Evolutionary conservation across 805 yeast genomes (phyloP).

Genomic region (Saturnispora sanitii): DNA sequence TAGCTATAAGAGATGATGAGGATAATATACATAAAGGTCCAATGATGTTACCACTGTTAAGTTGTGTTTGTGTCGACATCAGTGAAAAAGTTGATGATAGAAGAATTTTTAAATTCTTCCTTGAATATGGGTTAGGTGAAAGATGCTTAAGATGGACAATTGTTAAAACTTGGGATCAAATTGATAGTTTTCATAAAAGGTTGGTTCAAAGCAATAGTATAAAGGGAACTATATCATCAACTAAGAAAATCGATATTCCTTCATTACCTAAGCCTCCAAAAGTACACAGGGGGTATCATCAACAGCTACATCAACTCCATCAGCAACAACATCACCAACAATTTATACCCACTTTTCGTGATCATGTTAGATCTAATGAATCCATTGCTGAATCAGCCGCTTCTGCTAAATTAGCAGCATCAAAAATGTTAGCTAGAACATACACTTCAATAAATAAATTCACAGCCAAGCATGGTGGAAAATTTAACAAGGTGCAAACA

Average conservation of each 20-base stretch:
- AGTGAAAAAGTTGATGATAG: slow-evolving; percentile 30
- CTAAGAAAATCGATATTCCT: background rate
- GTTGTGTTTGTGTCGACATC: slow-evolving; percentile 49
- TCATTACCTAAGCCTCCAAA: slow-evolving; percentile 1
- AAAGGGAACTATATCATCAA: too few relatives aligned
- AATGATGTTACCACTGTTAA: slow-evolving; percentile 60
- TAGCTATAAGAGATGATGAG: slow-evolving; percentile 69
- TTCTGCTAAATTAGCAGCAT: background rate
- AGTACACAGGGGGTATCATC: too few relatives aligned
- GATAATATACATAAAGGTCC: slow-evolving; percentile 75
- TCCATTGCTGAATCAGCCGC: background rate
- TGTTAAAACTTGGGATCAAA: slow-evolving; percentile 59
- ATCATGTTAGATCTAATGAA: background rate
- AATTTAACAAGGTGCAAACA: background rate
- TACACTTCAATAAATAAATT: background rate
- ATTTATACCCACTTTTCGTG: too few relatives aligned
- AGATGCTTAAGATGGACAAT: slow-evolving; percentile 74
- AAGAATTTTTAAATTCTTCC: slow-evolving; percentile 49
- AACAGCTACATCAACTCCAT: too few relatives aligned
- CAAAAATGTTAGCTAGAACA: background rate
- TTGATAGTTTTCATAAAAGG: slow-evolving; percentile 59
- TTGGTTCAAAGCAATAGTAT: slow-evolving; percentile 23
- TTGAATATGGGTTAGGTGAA: slow-evolving; percentile 86
- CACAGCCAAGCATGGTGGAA: background rate
- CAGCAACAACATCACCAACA: too few relatives aligned